Percentiles rank a stretch among this genome's conserved stretches.
Conservation (phyloP, 768 basidiomycete species). For the Naganishia kalamii region DNA sequence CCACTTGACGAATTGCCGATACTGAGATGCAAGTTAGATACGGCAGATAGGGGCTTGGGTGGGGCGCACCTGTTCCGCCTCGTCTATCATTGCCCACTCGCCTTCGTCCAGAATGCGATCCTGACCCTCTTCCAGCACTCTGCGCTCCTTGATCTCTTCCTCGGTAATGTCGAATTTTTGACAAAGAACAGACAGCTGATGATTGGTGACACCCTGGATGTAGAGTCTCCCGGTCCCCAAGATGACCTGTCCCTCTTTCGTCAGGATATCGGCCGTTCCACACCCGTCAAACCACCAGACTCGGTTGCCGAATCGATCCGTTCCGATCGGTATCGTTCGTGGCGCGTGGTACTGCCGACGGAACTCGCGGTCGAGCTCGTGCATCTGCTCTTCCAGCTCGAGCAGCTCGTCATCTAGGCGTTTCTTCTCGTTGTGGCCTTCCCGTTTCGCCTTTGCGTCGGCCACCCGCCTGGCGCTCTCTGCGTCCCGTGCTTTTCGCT, state of each 20-base stretch:
- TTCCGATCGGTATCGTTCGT: constrained; percentile 79
- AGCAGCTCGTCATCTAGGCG: constrained; percentile 4
- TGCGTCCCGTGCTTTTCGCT: constrained; percentile 31
- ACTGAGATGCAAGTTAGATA: too few relatives aligned
- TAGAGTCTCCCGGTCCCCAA: constrained; percentile 88
- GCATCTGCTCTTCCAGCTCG: constrained; percentile 51
- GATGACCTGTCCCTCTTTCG: constrained; percentile 67
- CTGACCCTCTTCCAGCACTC: constrained; percentile 72
- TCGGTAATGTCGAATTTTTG: constrained; percentile 51
- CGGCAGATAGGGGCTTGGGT: too few relatives aligned
- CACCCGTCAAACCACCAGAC: constrained; percentile 99
- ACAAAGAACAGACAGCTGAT: constrained; percentile 56
- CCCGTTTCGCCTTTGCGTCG: constrained; percentile 23
- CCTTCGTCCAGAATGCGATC: constrained; percentile 64
- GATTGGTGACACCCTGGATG: constrained; percentile 81
- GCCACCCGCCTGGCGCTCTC: constrained; percentile 14
- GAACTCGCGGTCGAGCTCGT: constrained; percentile 88
- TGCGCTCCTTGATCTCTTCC: constrained; percentile 56
- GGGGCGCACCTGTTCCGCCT: constrained; percentile 88
- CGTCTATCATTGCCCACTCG: constrained; percentile 88
- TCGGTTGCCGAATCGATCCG: constrained; percentile 87
- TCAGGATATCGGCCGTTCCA: constrained; percentile 73
- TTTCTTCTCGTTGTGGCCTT: constrained; percentile 9
- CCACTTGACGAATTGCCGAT: constrained; percentile 63
- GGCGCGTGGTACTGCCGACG: constrained; percentile 77